Base-by-base conservation (phyloP, 2,329 filamentous ascomycete genomes). In the Aspergillus nomiae region DNA sequence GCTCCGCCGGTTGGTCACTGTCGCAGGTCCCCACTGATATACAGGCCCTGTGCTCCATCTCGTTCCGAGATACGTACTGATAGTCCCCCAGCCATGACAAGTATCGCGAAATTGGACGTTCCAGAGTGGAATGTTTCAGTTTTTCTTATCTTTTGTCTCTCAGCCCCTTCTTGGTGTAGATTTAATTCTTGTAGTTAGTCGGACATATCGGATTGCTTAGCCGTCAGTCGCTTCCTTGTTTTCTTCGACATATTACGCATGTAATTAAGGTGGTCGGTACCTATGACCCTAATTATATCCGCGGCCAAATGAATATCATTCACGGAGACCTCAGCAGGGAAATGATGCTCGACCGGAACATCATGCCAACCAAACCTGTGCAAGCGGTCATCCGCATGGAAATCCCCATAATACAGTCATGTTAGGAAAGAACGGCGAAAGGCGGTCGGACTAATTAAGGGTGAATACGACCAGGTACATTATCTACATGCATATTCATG, bases 111-210 rank as follows among this genome's bases (percentile, higher is more conserved):
- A 48, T 19, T 34, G 50, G 19, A 34, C 32, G 50, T 53, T 53
- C 26, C 50, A 53, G 28, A 53, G 24, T 54, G n/a, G 30, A 54
- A 54, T 34, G 32, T 54, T 54, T 54, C 32, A 54, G 51, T 30
- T 36, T 36, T 21, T 54, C 51, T 36, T 36, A 54, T 54, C 51
- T 54, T 19, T 36, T 21, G 21, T 54, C 12, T 54, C 32, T 50
- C 26, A 28, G 26, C 14, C 24, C 46, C 46, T 14, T 19, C 9
- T 26, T 30, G 46, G 12, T 36, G 51, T 30, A 34, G 36, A 11
- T 10, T 54, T 5, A 1, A 4, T 54, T 9, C 7, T 14, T 4
- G 36, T 16, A 19, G 19, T 30, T 21, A 9, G 28, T 36, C 14
- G 2, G 12, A 16, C 34, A 36, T 36, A 36, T 36, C 14, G 12